Percentiles rank a stretch among this genome's conserved stretches.
phyloP scores from a whole-genome alignment of 768 basidiomycete species.

The Tulasnella sp. region DNA sequence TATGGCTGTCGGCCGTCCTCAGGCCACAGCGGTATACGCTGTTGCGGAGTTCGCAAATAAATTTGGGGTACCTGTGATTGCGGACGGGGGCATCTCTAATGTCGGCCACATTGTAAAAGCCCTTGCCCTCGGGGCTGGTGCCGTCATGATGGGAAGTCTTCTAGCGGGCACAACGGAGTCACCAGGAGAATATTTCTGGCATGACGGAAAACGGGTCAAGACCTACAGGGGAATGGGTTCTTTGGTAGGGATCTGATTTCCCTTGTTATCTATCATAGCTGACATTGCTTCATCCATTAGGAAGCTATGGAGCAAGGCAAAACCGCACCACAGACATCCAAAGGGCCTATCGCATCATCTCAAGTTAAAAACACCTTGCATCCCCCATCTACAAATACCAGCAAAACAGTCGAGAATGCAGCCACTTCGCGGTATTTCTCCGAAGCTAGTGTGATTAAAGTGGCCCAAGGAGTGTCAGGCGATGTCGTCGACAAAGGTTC shows the following conservation, averaged over 20 bases:
- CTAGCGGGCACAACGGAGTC: slow-evolving; percentile 94
- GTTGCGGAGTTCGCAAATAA: slow-evolving; percentile 86
- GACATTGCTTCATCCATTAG: slow-evolving; percentile 19
- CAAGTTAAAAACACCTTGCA: slow-evolving; percentile 20
- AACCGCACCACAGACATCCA: slow-evolving; percentile 24
- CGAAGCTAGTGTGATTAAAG: slow-evolving; percentile 83
- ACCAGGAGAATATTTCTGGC: slow-evolving; percentile 98
- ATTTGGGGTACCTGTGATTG: slow-evolving; percentile 93
- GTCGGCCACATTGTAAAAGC: slow-evolving; percentile 98
- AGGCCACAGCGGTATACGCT: slow-evolving; percentile 95
- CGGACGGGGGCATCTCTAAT: slow-evolving; percentile 91
- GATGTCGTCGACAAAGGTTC: slow-evolving; percentile 97
- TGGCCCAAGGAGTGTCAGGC: slow-evolving; percentile 91
- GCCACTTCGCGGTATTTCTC: slow-evolving; percentile 95
- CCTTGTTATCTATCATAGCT: slow-evolving; percentile 2
- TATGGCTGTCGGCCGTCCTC: slow-evolving; percentile 96
- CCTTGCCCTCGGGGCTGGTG: slow-evolving; percentile 80
- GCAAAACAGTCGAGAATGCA: slow-evolving; percentile 59
- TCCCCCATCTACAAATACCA: slow-evolving; percentile 4
- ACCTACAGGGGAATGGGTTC: slow-evolving; percentile 98
- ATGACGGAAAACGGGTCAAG: slow-evolving; percentile 97
- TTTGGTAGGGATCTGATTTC: slow-evolving; percentile 32
- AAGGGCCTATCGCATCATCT: slow-evolving; percentile 17
- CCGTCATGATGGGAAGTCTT: slow-evolving; percentile 98
- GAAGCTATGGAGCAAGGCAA: slow-evolving; percentile 84